Evolutionary conservation across 1,139 yeast genomes (phyloP), one percentile per base, ranked within the genome.

Genomic region (Hemisphaericaspora xylanilytica): DNA sequence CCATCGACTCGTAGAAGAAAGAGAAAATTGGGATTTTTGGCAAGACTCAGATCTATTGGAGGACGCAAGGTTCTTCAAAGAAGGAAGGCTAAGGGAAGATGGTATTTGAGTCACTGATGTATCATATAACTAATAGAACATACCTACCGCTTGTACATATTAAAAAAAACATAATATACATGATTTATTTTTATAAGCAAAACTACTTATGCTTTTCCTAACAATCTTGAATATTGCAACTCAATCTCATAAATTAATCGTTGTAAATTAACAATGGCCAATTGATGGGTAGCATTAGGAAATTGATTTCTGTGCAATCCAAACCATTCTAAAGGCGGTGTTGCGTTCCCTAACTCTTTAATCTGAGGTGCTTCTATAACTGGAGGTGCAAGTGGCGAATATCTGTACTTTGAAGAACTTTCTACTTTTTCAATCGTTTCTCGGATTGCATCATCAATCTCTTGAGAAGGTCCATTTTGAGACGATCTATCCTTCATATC

Each of bases 281-380:
- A 65, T 56, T 87, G 92, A 55, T 92, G 97, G 0, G 96, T 85
- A 40, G 86, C 73, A 36, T 85, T 81, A 0, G 98, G 98, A 49
- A 92, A 80, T 48, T 81, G 79, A 50, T 82, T 78, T 49, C 97
- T 72, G 57, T 92, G 94, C 24, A 92, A 71, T 1, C 98, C 98
- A 65, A 92, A 85, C 98, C 98, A 92, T 58, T 92, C 97, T 45
- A 92, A 66, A 2, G 98, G 97, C 1, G 98, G 98, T 0, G 98
- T 92, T 1, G 97, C 97, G 61, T 85, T 92, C 22, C 97, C 97
- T 54, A 92, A 70, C 55, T 92, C 97, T 52, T 81, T 80, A 50
- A 92, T 68, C 51, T 84, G 94, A 1, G 97, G 97, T 17, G 92
- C 87, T 45, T 86, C 95, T 33, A 92, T 88, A 8, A 78, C 69